Conservation (phyloP, 108 stramenopile genomes). For the Skeletonema marinoi region DNA sequence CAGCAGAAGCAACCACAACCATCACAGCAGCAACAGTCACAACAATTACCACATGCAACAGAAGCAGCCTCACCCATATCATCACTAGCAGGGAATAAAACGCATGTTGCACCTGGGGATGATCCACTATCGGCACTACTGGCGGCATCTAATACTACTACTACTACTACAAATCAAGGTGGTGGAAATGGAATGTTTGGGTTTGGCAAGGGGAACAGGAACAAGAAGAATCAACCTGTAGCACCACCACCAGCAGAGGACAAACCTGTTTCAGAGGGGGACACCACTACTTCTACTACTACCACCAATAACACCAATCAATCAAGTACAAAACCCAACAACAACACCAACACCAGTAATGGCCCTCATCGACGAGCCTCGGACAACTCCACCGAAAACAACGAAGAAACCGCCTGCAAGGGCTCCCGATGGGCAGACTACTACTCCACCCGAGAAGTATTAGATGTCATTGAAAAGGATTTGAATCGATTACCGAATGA, state of each 20-base stretch:
- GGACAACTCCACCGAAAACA: not conserved
- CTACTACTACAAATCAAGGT: not conserved
- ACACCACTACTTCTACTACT: too few species aligned
- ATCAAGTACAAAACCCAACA: not conserved
- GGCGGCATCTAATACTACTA: not conserved
- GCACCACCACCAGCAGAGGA: too few species aligned
- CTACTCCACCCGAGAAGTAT: constrained; percentile 42
- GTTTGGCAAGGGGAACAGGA: not conserved
- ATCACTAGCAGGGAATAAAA: not conserved
- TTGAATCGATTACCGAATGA: constrained; percentile 69
- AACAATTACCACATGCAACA: not conserved
- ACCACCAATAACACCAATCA: not conserved
- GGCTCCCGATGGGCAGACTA: constrained; percentile 42
- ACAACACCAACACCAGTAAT: not conserved
- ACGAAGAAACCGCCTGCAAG: not conserved
- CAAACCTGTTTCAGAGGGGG: too few species aligned
- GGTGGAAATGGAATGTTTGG: constrained; percentile 15
- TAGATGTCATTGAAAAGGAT: constrained; percentile 86
- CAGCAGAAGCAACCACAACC: not conserved
- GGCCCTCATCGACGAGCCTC: not conserved
- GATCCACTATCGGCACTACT: constrained; percentile 45
- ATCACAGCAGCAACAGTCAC: not conserved
- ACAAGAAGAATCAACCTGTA: not conserved
- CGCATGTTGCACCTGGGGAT: constrained; percentile 38
- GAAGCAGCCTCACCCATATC: not conserved